Evolutionary conservation across 78 protist species (phyloP).

Genomic region (Dictyostelium intermedium): DNA sequence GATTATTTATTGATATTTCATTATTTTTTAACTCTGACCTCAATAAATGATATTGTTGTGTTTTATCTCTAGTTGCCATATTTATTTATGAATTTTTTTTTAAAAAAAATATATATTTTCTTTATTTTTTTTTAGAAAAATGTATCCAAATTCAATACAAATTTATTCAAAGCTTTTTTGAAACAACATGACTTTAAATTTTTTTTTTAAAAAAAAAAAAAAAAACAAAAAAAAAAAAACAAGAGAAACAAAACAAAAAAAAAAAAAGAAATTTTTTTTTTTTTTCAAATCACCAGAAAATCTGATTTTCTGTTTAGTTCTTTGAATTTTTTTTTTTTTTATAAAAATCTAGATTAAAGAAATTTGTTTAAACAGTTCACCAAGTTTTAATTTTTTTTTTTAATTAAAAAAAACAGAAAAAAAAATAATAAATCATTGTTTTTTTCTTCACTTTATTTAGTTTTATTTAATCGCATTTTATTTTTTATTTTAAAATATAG

Average conservation of each 20-base stretch:
- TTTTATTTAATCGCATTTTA: background rate
- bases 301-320: background rate
- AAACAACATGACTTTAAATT: background rate
- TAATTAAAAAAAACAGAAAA: no score
- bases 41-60: background rate
- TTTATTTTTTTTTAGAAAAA: no score
- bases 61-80: slow-evolving; percentile 56
- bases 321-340: background rate
- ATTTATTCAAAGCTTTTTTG: background rate
- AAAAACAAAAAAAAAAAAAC: no score
- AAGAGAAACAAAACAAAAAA: no score
- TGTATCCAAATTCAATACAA: no score
- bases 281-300: background rate
- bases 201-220: no score
- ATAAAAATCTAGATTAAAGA: background rate
- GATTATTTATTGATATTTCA: background rate
- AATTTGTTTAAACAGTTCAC: no score
- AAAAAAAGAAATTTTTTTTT: no score
- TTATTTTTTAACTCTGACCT: background rate
- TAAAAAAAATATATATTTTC: no score
- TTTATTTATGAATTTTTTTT: background rate
- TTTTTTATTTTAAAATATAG: background rate
- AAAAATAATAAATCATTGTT: no score
- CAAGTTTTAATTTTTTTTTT: background rate
- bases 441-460: background rate